Evolutionary conservation across 2,329 filamentous ascomycete genomes (phyloP).

Genomic region (Trichophyton simii): DNA sequence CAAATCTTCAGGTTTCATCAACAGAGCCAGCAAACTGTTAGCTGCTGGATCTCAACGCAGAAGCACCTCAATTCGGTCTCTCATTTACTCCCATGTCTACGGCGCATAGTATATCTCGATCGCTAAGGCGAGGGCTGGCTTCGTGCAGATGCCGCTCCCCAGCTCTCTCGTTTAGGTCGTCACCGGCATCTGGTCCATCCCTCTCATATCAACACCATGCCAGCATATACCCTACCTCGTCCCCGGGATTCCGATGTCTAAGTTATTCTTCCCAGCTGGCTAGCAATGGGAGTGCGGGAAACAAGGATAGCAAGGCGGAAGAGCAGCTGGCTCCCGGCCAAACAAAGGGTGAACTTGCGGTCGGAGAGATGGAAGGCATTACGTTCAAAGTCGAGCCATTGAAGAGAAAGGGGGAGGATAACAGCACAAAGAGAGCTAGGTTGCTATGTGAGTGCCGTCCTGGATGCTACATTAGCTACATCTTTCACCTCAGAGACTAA

Average conservation of each 20-base stretch:
- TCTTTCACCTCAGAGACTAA: not conserved
- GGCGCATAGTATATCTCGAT: not conserved
- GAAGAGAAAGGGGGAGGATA: constrained; percentile 68
- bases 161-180: not conserved
- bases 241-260: not conserved
- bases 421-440: constrained; percentile 73
- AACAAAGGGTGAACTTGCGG: constrained; percentile 48
- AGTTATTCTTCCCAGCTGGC: not conserved
- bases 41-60: not conserved
- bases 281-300: not conserved
- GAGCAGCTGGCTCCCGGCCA: not conserved
- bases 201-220: not conserved
- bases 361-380: constrained; percentile 78
- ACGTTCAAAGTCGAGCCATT: constrained; percentile 85
- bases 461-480: not conserved
- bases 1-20: constrained; percentile 16
- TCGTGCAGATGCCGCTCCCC: not conserved
- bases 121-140: not conserved
- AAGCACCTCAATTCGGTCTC: not conserved
- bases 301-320: not conserved
- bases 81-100: not conserved
- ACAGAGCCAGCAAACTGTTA: not conserved
- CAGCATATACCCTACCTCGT: not conserved
- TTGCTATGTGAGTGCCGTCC: constrained; percentile 46
- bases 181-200: not conserved